Percentiles rank a stretch among this genome's conserved stretches.
Evolutionary conservation across 768 basidiomycete genomes (phyloP).

Genomic region (Pisolithus albus): DNA sequence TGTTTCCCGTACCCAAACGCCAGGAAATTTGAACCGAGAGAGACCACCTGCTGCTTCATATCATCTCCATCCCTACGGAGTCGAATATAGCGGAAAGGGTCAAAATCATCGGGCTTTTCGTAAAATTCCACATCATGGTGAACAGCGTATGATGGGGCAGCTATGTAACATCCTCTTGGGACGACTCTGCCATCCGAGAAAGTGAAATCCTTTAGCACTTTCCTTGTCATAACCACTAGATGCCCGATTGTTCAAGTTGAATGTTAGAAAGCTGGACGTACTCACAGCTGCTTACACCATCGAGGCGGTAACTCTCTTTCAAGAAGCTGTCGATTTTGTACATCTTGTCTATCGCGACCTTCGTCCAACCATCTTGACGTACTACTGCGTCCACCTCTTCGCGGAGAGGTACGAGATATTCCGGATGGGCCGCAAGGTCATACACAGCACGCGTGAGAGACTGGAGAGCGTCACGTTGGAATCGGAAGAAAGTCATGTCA

Average conservation of each 20-base stretch:
- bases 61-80: not conserved
- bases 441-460: not conserved
- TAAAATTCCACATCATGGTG: not conserved
- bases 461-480: not conserved
- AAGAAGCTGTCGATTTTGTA: constrained; percentile 35
- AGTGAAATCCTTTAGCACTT: constrained; percentile 22
- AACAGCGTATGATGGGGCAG: not conserved
- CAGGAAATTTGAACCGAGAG: constrained; percentile 25
- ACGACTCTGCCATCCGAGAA: constrained; percentile 32
- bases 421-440: not conserved
- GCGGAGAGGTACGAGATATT: constrained; percentile 20
- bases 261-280: not conserved
- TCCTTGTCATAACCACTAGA: constrained; percentile 26
- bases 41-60: constrained; percentile 20
- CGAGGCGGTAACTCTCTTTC: constrained; percentile 26
- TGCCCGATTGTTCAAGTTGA: not conserved
- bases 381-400: constrained; percentile 29
- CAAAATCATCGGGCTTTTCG: not conserved
- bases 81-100: not conserved
- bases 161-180: constrained; percentile 18
- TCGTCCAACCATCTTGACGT: constrained; percentile 18
- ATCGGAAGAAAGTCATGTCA: not conserved
- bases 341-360: constrained; percentile 18
- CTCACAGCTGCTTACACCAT: constrained; percentile 17
- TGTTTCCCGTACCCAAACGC: constrained; percentile 27